These are phyloP conservation scores for Botrytis medusae DNA, from an alignment of 2,329 filamentous ascomycete genomes.

Conservation along the genomic window DNA sequence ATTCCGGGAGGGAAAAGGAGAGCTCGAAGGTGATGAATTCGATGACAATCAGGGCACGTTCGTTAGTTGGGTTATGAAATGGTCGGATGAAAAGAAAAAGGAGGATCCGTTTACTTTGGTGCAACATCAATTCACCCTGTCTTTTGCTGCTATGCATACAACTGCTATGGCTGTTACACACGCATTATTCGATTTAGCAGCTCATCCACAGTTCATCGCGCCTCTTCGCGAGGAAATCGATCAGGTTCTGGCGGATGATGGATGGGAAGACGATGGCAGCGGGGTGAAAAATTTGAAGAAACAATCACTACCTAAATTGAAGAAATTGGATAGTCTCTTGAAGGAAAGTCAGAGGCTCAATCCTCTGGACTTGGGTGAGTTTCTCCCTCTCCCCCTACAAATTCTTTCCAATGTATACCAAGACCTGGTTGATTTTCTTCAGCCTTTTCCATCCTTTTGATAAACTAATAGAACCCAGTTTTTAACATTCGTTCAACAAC, in stretches of 20 bases:
- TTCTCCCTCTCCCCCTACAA: no score
- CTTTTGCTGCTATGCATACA: constrained; percentile 51
- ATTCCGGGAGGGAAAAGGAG: neutral
- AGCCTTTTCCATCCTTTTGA: neutral
- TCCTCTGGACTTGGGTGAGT: constrained; percentile 27
- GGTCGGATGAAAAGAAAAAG: constrained; percentile 6
- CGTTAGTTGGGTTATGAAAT: constrained; percentile 17
- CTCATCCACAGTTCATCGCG: constrained; percentile 47
- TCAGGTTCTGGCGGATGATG: constrained; percentile 36
- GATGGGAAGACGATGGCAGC: constrained; percentile 50
- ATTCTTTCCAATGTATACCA: no score
- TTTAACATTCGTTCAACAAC: constrained; percentile 7
- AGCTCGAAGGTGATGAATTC: neutral
- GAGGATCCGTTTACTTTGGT: neutral
- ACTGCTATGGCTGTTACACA: constrained; percentile 49
- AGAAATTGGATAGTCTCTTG: constrained; percentile 45
- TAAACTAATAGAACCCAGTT: constrained; percentile 21
- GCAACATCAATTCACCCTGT: neutral
- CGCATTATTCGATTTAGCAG: constrained; percentile 53
- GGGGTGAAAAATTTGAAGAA: constrained; percentile 38
- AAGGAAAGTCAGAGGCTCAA: constrained; percentile 45
- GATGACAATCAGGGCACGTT: constrained; percentile 1
- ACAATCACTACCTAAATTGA: constrained; percentile 32
- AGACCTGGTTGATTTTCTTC: no score
- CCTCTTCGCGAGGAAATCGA: constrained; percentile 34